These are phyloP conservation scores for Zizania palustris DNA, from an alignment of 202 grass and related monocot genomes.

Conservation along the genomic window DNA sequence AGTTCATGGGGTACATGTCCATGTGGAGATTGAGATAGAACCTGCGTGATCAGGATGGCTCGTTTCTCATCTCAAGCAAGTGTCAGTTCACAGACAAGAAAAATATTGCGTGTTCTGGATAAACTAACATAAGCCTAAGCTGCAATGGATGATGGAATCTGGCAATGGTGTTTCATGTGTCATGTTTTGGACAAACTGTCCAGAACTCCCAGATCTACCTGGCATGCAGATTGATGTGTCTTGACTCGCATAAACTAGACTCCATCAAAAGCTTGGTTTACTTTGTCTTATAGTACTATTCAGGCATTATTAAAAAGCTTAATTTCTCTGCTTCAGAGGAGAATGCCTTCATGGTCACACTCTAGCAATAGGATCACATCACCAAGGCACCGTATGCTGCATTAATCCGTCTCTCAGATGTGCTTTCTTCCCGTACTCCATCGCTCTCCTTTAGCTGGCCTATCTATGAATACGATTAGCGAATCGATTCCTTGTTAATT, in stretches of 20 bases:
- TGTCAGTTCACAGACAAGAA: neutral
- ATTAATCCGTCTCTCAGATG: no score
- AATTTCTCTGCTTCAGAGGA: no score
- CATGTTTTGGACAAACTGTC: neutral
- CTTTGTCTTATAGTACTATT: no score
- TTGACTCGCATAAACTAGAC: neutral
- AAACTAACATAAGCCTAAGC: neutral
- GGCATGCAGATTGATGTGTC: neutral
- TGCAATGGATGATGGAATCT: neutral
- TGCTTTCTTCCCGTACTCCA: no score
- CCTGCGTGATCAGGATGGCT: no score
- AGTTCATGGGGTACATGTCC: conserved; percentile 13
- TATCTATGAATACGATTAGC: no score
- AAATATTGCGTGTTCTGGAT: neutral
- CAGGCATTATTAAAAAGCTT: no score
- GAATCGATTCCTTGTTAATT: no score
- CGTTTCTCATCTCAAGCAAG: neutral
- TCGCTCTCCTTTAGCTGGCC: no score
- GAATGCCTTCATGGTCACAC: no score
- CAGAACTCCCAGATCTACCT: neutral
- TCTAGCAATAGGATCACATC: no score
- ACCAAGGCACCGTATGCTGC: no score
- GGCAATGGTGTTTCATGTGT: neutral
- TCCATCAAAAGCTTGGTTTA: neutral
- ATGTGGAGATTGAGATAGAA: neutral